Conservation (phyloP, 78 protist species). For the Emiliania huxleyi region DNA sequence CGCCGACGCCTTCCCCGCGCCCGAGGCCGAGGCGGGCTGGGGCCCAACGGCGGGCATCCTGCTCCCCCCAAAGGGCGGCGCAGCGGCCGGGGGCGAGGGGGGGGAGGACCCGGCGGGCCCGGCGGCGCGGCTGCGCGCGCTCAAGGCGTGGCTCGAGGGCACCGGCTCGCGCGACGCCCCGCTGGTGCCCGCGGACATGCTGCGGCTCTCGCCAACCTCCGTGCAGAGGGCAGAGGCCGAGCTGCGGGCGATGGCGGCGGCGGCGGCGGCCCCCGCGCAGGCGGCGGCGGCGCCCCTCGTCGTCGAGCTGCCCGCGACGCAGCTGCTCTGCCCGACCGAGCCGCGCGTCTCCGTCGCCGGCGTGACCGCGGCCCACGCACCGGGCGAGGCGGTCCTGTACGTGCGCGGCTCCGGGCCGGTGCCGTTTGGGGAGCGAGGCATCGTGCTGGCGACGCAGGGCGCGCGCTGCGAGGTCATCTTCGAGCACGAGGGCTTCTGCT, state of each 20-base stretch:
- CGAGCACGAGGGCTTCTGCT: conserved; percentile 16
- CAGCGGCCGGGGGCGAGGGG: too few species aligned
- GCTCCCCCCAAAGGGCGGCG: background rate
- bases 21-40: background rate
- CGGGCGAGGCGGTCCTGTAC: background rate
- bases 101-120: background rate
- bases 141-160: background rate
- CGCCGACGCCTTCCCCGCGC: background rate
- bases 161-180: background rate
- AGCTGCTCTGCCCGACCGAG: background rate
- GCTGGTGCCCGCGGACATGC: conserved; percentile 5
- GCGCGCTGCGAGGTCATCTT: background rate
- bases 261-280: background rate
- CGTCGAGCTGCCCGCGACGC: background rate
- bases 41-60: background rate
- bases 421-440: conserved; percentile 10
- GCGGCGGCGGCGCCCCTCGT: background rate
- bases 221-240: background rate
- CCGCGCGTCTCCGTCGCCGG: background rate
- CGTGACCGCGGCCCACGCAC: background rate
- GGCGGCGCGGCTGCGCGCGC: background rate
- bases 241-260: background rate
- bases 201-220: background rate
- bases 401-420: background rate
- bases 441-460: conserved; percentile 2